Percentiles rank a stretch among this genome's conserved stretches.
Conservation (phyloP, 495 filamentous ascomycete genomes). For the Xylona heveae region DNA sequence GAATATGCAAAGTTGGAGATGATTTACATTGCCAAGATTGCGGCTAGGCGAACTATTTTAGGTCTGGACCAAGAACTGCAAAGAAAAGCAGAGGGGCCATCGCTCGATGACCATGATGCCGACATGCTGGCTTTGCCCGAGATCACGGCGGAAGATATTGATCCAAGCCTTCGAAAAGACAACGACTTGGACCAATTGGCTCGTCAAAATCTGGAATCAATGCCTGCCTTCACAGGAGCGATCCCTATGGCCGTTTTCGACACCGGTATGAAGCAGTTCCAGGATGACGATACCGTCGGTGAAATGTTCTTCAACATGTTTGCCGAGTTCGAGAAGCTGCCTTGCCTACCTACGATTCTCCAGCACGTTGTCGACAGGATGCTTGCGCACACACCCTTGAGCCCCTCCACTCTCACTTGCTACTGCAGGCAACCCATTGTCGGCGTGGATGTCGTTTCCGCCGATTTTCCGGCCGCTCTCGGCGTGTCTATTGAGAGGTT, state of each 20-base stretch:
- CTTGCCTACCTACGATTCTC: constrained; percentile 45
- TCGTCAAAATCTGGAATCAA: constrained; percentile 42
- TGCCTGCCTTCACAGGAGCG: constrained; percentile 69
- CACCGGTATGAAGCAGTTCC: constrained; percentile 58
- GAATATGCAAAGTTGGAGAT: constrained; percentile 85
- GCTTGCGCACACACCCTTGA: constrained; percentile 23
- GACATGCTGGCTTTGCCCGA: constrained; percentile 38
- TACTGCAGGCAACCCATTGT: constrained; percentile 47
- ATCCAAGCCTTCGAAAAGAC: constrained; percentile 26
- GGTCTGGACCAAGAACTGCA: constrained; percentile 41
- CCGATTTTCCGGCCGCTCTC: constrained; percentile 53
- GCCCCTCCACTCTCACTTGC: constrained; percentile 41
- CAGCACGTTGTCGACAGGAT: constrained; percentile 24
- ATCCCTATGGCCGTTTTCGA: constrained; percentile 90
- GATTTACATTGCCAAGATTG: constrained; percentile 70
- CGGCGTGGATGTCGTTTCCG: constrained; percentile 36
- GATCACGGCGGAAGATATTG: constrained; percentile 43
- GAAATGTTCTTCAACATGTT: constrained; percentile 66
- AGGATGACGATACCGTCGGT: constrained; percentile 37
- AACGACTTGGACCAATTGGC: constrained; percentile 27
- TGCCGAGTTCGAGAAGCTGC: constrained; percentile 37
- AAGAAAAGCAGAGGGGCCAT: constrained; percentile 15
- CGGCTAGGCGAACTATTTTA: constrained; percentile 43
- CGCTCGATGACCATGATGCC: constrained; percentile 18
- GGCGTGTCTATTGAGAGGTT: constrained; percentile 40